Percentiles rank a stretch among this genome's conserved stretches.
Evolutionary conservation across 139 green algal species (phyloP).

Genomic region (Closterium sp.): DNA sequence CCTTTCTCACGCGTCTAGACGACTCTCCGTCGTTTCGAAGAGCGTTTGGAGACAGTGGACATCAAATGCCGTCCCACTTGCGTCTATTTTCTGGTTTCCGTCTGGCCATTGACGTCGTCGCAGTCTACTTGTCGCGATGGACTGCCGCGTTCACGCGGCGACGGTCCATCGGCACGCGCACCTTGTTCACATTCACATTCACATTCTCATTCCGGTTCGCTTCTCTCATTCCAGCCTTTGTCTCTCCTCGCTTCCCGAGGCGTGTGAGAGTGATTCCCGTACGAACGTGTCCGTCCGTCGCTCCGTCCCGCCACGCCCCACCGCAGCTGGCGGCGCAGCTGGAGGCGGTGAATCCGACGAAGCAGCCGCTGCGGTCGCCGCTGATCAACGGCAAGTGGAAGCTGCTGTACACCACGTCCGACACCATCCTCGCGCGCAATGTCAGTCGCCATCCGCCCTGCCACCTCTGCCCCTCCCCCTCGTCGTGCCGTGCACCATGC

Average conservation of each 20-base stretch:
- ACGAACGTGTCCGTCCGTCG: neutral
- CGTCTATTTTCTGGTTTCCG: neutral
- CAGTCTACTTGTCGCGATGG: no score
- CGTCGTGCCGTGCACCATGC: no score
- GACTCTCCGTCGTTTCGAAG: neutral
- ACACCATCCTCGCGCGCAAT: slow-evolving; percentile 72
- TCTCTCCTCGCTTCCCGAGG: neutral
- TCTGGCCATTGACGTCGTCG: neutral
- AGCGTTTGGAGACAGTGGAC: neutral
- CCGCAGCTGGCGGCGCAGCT: slow-evolving; percentile 47
- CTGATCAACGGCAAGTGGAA: slow-evolving; percentile 75
- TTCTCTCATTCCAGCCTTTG: neutral
- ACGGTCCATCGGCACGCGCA: no score
- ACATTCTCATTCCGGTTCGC: no score
- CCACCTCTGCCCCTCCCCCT: neutral
- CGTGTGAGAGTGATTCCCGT: neutral
- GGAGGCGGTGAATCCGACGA: slow-evolving; percentile 74
- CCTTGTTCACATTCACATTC: no score
- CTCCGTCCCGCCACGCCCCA: neutral
- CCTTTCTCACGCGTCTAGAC: neutral
- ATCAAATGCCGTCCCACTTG: neutral
- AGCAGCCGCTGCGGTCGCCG: slow-evolving; percentile 57
- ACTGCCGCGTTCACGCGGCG: no score
- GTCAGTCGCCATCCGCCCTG: slow-evolving; percentile 4
- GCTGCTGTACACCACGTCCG: slow-evolving; percentile 87